Percentiles rank a stretch among this genome's conserved stretches.
Evolutionary conservation across 257 asterid genomes (phyloP).

Genomic region (Ophiorrhiza pumila): DNA sequence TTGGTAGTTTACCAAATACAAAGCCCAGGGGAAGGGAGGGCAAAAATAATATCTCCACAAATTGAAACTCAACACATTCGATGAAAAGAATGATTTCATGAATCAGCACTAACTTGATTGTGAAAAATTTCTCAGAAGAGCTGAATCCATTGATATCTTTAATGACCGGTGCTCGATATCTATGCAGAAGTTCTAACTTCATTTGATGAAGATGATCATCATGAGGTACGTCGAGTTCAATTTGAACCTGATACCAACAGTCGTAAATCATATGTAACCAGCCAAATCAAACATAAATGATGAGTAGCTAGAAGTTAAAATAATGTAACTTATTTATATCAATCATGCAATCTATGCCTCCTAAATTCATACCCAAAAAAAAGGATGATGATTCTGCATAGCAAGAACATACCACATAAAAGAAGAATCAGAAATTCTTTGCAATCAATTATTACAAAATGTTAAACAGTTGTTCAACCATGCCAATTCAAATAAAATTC

Average conservation of each 20-base stretch:
- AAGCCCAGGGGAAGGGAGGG: not conserved
- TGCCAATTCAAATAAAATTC: not conserved
- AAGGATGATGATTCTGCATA: not conserved
- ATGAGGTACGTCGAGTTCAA: slow-evolving; percentile 50
- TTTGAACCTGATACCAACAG: slow-evolving; percentile 41
- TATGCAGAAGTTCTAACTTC: slow-evolving; percentile 61
- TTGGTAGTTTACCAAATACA: not conserved
- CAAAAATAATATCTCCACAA: not conserved
- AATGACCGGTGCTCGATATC: slow-evolving; percentile 34
- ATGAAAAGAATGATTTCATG: not conserved
- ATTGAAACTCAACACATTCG: not conserved
- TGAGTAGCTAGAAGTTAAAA: not conserved
- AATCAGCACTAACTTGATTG: slow-evolving; percentile 43
- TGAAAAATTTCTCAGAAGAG: slow-evolving; percentile 47
- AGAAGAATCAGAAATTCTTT: no score
- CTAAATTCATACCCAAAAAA: not conserved
- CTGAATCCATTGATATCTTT: slow-evolving; percentile 46
- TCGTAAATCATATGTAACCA: slow-evolving; percentile 2
- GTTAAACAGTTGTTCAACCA: not conserved
- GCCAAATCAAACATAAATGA: not conserved
- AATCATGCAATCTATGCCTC: no score
- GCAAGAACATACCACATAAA: no score
- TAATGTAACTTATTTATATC: not conserved
- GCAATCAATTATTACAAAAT: not conserved
- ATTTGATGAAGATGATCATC: slow-evolving; percentile 44